Base-by-base conservation (phyloP, 163 green algal genomes). In the Chlamydomonas reinhardtii region DNA sequence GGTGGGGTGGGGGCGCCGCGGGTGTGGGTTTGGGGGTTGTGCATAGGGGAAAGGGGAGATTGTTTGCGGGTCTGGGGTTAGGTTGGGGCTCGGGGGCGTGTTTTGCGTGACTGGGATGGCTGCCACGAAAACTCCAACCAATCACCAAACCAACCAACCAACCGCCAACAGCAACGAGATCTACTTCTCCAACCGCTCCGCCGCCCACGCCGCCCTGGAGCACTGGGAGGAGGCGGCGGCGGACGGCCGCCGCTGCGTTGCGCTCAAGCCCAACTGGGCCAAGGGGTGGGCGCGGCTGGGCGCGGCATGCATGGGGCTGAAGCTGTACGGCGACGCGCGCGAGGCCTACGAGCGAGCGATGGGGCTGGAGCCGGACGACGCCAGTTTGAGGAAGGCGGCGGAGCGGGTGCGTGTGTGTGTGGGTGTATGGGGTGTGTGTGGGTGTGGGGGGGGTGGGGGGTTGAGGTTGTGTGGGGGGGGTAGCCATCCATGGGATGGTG, bases 141-240 rank as follows among this genome's bases (percentile, higher is more conserved):
- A 74, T 8, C 31, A 9, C 39, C 1, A 11, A 74, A 20, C 31
- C 48, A 56, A 56, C 11, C 48, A 56, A 37, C 25, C 19, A 76
- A 62, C 71, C 34, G 71, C 43, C 48, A 56, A 8, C 69, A 94
- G 87, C 61, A 93, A 92, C 76, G 92, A 96, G 85, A 87, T 96
- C 14, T 97, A 94, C 80, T 95, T 81, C 68, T 92, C 82, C 73
- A 98, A 98, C 83, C 91, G 95, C 59, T 95, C 92, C n/a, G 94
- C 93, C 1, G 87, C 93, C 0, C 85, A 95, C 73, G 89, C 93
- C 20, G 83, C 88, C 15, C 32, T 93, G 70, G 89, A 89, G 81
- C 52, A 81, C 12, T 95, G 89, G 74, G 85, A 94, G 48, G 80
- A 93, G 56, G 91, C 94, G 12, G 75, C 93, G n/a, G 81, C 35